A percentile compares a stretch with the other conserved stretches of the same genome.
Conservation (phyloP, 2,329 filamentous ascomycete genomes). For the Fusarium pseudocircinatum region DNA sequence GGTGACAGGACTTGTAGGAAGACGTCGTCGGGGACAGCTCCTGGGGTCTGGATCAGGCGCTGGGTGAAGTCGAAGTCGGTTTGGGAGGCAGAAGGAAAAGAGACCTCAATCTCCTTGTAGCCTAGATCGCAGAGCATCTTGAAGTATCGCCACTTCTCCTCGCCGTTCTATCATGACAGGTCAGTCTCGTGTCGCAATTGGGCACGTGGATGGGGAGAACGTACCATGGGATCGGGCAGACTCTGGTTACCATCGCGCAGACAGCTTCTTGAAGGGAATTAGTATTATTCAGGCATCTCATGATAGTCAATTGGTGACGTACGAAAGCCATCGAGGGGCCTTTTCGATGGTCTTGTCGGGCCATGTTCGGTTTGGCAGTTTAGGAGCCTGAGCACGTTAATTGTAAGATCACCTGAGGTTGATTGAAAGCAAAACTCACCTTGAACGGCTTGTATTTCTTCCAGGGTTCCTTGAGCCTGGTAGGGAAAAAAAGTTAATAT, state of each 20-base stretch:
- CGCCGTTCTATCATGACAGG: slow-evolving; percentile 72
- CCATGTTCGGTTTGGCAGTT: slow-evolving; percentile 82
- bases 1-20: slow-evolving; percentile 92
- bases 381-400: slow-evolving; percentile 38
- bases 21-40: slow-evolving; percentile 70
- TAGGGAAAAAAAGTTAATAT: slow-evolving; percentile 1
- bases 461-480: slow-evolving; percentile 77
- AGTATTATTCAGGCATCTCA: background rate
- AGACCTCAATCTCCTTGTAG: slow-evolving; percentile 98
- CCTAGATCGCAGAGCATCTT: slow-evolving; percentile 91
- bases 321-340: slow-evolving; percentile 82
- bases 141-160: slow-evolving; percentile 96
- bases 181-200: background rate
- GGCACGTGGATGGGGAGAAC: slow-evolving; percentile 32
- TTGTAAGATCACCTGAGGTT: slow-evolving; percentile 44
- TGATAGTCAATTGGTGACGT: background rate
- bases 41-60: slow-evolving; percentile 72
- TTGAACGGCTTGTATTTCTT: slow-evolving; percentile 78
- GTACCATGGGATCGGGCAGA: slow-evolving; percentile 90
- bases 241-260: slow-evolving; percentile 91
- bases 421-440: background rate
- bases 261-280: slow-evolving; percentile 15
- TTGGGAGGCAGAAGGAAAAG: slow-evolving; percentile 92
- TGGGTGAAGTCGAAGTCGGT: slow-evolving; percentile 97
- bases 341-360: slow-evolving; percentile 83